These are phyloP conservation scores for Phytopythium boreale DNA, from an alignment of 352 stramenopile genomes.

Conservation along the genomic window DNA sequence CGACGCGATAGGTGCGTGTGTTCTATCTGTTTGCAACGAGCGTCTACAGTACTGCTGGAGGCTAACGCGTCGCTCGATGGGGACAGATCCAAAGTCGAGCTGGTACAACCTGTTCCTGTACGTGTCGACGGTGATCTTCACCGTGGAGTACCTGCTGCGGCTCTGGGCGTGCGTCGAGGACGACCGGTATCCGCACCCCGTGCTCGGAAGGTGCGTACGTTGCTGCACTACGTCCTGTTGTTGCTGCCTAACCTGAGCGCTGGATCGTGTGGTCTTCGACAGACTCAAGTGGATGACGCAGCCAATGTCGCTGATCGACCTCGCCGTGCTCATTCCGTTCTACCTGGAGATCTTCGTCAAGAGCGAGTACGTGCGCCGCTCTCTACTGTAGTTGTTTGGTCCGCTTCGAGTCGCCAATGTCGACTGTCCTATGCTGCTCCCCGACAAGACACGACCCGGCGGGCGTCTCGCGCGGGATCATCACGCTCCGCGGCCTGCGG, in stretches of 20 bases:
- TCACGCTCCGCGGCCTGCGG: constrained; percentile 70
- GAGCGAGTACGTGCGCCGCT: constrained; percentile 37
- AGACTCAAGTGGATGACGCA: constrained; percentile 78
- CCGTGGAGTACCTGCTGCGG: constrained; percentile 66
- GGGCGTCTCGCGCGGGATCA: constrained; percentile 33
- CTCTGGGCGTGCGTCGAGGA: constrained; percentile 86
- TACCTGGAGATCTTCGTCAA: constrained; percentile 78
- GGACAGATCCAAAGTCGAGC: constrained; percentile 14
- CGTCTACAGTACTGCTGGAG: background rate
- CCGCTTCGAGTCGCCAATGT: background rate
- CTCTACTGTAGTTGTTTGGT: background rate
- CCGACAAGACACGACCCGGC: background rate
- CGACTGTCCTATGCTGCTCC: background rate
- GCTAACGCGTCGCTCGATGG: background rate
- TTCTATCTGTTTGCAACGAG: background rate
- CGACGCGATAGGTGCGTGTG: constrained; percentile 5
- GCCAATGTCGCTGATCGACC: constrained; percentile 80
- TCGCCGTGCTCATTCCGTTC: constrained; percentile 73
- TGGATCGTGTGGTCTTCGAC: background rate
- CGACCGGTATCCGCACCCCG: constrained; percentile 43
- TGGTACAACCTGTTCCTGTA: constrained; percentile 83
- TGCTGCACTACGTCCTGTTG: background rate
- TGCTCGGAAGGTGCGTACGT: constrained; percentile 44
- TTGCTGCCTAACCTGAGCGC: background rate
- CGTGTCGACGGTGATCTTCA: constrained; percentile 72